These are phyloP conservation scores for Poterioochromonas sp. DNA, from an alignment of 352 stramenopile species.

Conservation along the genomic window DNA sequence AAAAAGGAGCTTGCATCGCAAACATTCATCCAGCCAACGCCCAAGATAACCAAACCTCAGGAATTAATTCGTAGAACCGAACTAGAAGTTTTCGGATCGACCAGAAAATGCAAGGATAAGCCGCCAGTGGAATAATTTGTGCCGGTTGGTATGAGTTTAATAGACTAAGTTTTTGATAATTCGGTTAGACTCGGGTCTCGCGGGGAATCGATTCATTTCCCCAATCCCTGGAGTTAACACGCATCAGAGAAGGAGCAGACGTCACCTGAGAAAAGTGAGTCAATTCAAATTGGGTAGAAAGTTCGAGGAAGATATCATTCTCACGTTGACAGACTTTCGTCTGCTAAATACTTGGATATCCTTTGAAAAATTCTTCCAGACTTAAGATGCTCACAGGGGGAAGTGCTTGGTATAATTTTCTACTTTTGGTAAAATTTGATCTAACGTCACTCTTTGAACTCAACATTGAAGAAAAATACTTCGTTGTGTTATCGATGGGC, in stretches of 20 bases:
- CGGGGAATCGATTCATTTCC: too few relatives aligned
- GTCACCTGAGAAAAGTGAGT: neutral
- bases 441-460: too few relatives aligned
- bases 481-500: too few relatives aligned
- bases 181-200: too few relatives aligned
- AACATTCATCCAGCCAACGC: neutral
- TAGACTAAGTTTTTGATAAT: neutral
- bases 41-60: neutral
- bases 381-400: too few relatives aligned
- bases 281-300: neutral
- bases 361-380: conserved; percentile 23
- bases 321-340: conserved; percentile 24
- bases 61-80: neutral
- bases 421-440: too few relatives aligned
- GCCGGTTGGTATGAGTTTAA: neutral
- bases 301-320: conserved; percentile 16
- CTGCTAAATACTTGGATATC: neutral
- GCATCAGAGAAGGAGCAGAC: neutral
- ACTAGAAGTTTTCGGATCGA: neutral
- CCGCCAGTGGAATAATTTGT: neutral
- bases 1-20: neutral
- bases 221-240: conserved; percentile 10
- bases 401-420: too few relatives aligned
- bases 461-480: too few relatives aligned
- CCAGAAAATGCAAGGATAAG: neutral